Base-by-base conservation (phyloP, 176 grass and related monocot species). In the Aegilops umbellulata region DNA sequence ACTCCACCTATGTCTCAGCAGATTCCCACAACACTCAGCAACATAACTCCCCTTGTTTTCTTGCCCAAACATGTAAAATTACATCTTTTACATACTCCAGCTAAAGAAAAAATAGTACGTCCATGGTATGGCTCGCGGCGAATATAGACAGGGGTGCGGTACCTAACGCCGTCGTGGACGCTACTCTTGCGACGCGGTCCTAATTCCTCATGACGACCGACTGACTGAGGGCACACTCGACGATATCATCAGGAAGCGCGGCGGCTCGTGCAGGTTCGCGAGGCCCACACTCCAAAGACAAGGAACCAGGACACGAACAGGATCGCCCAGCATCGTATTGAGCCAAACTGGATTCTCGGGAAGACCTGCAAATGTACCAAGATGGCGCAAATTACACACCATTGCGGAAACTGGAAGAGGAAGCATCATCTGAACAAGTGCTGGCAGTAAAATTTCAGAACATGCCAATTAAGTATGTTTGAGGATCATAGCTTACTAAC, bases 271-370 rank as follows among this genome's bases (percentile, higher is more conserved):
- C 82, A 94, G 10, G 94, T 98, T 31, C 90, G 84, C 10, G 94
- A 94, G 77, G 90, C 88, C 94, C 94, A 98, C 71, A 96, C 82
- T 76, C 92, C 92, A 83, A 98, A 95, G 13, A 89, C 88, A 35
- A 98, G 90, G 90, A 95, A 98, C 82, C 94, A 98, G n/a, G 93
- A 95, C 71, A 95, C 32, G 17, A 95, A 95, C 14, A 87, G 75
- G 57, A 96, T 89, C 26, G 87, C 88, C 94, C 97, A 96, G 66
- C 89, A 94, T 83, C 83, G 86, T 26, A 86, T 85, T 34, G 90
- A 88, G 2, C 94, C 97, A 71, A 86, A 95, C 58, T 90, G 93
- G 83, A 95, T 85, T 69, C 94, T 91, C 25, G 92, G 88, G 31
- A 92, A 77, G 46, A 94, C 90, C 92, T 91, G 84, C 66, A 87